phyloP scores from a whole-genome alignment of 2,329 filamentous ascomycete genomes.

The Alternaria brassicae region DNA sequence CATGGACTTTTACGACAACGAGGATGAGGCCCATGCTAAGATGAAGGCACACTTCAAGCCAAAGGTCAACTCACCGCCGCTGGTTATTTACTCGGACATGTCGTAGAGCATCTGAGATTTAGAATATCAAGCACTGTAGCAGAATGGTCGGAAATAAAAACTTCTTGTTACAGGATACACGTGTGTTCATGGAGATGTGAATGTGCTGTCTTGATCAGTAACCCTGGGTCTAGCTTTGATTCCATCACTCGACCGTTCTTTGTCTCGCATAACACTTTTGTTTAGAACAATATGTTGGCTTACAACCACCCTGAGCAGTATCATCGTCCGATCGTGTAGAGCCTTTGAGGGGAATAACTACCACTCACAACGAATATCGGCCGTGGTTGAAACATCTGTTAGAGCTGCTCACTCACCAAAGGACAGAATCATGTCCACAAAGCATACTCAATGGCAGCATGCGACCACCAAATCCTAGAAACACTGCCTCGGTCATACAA shows the following conservation, averaged over 20 bases:
- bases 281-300: neutral
- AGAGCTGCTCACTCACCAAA: neutral
- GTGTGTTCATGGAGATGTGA: neutral
- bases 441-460: neutral
- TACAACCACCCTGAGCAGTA: no score
- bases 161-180: neutral
- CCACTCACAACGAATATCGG: no score
- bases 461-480: neutral
- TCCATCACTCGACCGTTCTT: neutral
- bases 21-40: slow-evolving; percentile 58
- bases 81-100: slow-evolving; percentile 39
- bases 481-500: neutral
- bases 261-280: neutral
- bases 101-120: neutral
- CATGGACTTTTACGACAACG: slow-evolving; percentile 7
- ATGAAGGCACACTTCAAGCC: slow-evolving; percentile 52
- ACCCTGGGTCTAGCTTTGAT: neutral
- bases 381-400: neutral
- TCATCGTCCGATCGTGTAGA: no score
- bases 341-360: neutral
- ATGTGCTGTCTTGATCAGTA: neutral
- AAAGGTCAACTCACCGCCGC: slow-evolving; percentile 37
- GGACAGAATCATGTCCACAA: neutral
- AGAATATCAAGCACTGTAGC: neutral
- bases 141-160: neutral